phyloP scores from a whole-genome alignment of 2,329 filamentous ascomycete genomes.

The Iodosphaeria phyllophila region DNA sequence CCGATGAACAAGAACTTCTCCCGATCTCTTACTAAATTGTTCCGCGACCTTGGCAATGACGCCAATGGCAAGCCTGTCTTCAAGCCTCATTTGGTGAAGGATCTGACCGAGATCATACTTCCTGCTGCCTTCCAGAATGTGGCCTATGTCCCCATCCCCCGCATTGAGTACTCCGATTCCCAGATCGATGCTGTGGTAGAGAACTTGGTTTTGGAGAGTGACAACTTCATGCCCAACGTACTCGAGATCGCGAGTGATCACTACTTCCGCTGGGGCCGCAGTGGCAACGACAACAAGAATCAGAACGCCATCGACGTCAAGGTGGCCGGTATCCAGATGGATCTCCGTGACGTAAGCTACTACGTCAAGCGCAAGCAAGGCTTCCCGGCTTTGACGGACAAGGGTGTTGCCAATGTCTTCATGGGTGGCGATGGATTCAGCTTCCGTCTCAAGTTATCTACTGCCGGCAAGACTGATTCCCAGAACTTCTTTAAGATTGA shows the following conservation, averaged over 20 bases:
- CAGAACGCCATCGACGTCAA: slow-evolving; percentile 69
- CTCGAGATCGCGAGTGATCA: slow-evolving; percentile 81
- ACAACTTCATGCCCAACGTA: slow-evolving; percentile 91
- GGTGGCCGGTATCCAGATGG: slow-evolving; percentile 81
- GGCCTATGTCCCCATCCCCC: slow-evolving; percentile 79
- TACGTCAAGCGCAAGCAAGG: slow-evolving; percentile 91
- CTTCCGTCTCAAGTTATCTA: slow-evolving; percentile 81
- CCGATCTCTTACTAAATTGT: slow-evolving; percentile 61
- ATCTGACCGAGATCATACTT: slow-evolving; percentile 71
- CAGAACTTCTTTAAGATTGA: slow-evolving; percentile 91
- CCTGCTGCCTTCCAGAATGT: slow-evolving; percentile 68
- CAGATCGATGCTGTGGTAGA: slow-evolving; percentile 79
- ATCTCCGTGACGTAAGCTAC: slow-evolving; percentile 79
- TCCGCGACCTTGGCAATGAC: slow-evolving; percentile 74
- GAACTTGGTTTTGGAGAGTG: slow-evolving; percentile 86
- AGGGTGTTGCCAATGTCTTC: slow-evolving; percentile 73
- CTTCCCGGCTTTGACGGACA: slow-evolving; percentile 75
- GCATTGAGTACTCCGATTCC: slow-evolving; percentile 78
- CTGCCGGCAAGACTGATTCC: slow-evolving; percentile 53
- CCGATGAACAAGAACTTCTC: slow-evolving; percentile 70
- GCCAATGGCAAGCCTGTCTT: slow-evolving; percentile 68
- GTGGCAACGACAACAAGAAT: slow-evolving; percentile 63
- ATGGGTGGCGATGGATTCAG: slow-evolving; percentile 75
- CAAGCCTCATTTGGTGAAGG: slow-evolving; percentile 85
- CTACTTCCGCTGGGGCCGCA: slow-evolving; percentile 88